phyloP scores from a whole-genome alignment of 352 stramenopile species.

The Pythium chondricola region DNA sequence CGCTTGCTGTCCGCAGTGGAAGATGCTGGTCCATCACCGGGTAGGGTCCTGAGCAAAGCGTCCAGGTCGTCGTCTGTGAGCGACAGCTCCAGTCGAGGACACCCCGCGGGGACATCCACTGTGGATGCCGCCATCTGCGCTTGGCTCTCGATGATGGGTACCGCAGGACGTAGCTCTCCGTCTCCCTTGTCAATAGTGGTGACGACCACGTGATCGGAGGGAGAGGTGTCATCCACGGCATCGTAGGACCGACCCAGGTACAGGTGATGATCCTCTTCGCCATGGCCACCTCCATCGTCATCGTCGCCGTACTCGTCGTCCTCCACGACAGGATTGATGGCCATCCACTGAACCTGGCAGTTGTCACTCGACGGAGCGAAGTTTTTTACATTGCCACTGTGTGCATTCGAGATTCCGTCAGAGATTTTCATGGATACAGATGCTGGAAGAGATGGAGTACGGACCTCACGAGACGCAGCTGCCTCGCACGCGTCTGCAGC shows the following conservation, averaged over 20 bases:
- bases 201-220: background rate
- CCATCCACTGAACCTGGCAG: slow-evolving; percentile 64
- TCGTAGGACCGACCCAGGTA: slow-evolving; percentile 4
- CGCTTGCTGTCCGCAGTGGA: slow-evolving; percentile 9
- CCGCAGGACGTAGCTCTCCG: slow-evolving; percentile 1
- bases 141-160: background rate
- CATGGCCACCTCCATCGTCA: background rate
- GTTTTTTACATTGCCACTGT: slow-evolving; percentile 18
- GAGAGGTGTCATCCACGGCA: too few relatives aligned
- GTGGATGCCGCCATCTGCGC: background rate
- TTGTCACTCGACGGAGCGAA: slow-evolving; percentile 31
- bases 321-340: slow-evolving; percentile 51
- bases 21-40: background rate
- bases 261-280: background rate
- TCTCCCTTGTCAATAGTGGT: background rate
- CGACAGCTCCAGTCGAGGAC: slow-evolving; percentile 44
- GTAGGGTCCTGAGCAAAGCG: slow-evolving; percentile 38
- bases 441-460: too few relatives aligned
- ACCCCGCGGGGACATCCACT: slow-evolving; percentile 8
- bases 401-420: too few relatives aligned
- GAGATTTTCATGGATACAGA: too few relatives aligned
- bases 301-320: slow-evolving; percentile 25
- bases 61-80: slow-evolving; percentile 54
- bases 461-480: slow-evolving; percentile 39
- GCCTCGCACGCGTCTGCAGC: slow-evolving; percentile 33